phyloP scores from a whole-genome alignment of 768 basidiomycete species.

The Mycena olivaceomarginata region DNA sequence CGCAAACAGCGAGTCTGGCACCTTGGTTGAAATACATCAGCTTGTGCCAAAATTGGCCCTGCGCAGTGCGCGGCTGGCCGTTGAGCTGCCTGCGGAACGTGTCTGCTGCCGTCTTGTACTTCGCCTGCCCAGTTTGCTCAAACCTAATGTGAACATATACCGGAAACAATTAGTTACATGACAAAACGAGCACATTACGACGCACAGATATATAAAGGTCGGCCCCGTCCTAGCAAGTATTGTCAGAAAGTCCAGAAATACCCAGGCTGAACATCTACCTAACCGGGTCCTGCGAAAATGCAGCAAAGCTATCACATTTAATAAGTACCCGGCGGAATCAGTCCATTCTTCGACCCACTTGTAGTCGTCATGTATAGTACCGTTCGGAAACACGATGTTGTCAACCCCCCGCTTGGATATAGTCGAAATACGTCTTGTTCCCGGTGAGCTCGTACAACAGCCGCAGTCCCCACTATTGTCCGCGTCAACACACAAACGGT shows the following conservation, averaged over 20 bases:
- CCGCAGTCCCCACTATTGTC: slow-evolving; percentile 63
- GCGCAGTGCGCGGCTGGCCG: slow-evolving; percentile 63
- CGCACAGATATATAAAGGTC: slow-evolving; percentile 62
- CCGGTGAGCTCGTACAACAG: slow-evolving; percentile 63
- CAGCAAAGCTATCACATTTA: slow-evolving; percentile 49
- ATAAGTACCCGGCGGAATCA: neutral
- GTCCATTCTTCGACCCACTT: slow-evolving; percentile 48
- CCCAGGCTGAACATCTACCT: slow-evolving; percentile 47
- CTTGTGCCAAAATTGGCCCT: slow-evolving; percentile 71
- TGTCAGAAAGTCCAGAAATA: slow-evolving; percentile 8
- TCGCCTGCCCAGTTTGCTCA: slow-evolving; percentile 55
- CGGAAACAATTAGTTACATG: too few species aligned
- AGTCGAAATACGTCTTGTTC: slow-evolving; percentile 64
- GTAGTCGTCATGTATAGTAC: slow-evolving; percentile 62
- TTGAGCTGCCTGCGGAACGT: slow-evolving; percentile 61
- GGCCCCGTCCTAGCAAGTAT: slow-evolving; percentile 57
- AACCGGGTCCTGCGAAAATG: slow-evolving; percentile 60
- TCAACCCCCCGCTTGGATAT: slow-evolving; percentile 61
- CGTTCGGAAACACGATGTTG: slow-evolving; percentile 61
- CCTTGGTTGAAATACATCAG: slow-evolving; percentile 65
- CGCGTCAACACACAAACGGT: slow-evolving; percentile 37
- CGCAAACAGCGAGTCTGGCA: slow-evolving; percentile 20
- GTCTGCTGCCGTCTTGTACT: slow-evolving; percentile 65
- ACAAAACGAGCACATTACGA: too few species aligned
- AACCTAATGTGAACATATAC: slow-evolving; percentile 49